phyloP scores from a whole-genome alignment of 192 early-diverging fungal genomes.

The Spinellus fusiger region DNA sequence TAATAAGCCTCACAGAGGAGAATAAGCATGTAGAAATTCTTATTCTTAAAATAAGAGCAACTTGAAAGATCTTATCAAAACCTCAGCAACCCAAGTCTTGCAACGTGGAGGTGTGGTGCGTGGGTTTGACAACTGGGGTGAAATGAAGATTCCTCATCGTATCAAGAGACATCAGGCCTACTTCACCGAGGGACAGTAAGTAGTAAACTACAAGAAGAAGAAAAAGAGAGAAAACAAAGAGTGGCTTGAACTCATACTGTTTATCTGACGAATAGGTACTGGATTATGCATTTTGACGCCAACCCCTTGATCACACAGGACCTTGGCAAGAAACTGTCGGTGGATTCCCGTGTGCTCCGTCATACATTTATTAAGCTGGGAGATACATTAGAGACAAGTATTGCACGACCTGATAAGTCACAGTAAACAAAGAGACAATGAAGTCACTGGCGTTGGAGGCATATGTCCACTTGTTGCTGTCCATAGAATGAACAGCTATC shows the following conservation, averaged over 20 bases:
- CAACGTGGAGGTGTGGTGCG: slow-evolving; percentile 84
- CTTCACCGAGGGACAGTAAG: slow-evolving; percentile 56
- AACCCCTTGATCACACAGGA: slow-evolving; percentile 59
- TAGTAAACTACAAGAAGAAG: background rate
- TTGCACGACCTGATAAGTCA: slow-evolving; percentile 45
- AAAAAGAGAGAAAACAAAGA: background rate
- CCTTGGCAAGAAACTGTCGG: slow-evolving; percentile 55
- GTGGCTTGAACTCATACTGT: background rate
- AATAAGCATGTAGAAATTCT: background rate
- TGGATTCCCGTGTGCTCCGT: slow-evolving; percentile 68
- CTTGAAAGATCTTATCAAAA: slow-evolving; percentile 66
- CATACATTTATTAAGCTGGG: slow-evolving; percentile 67
- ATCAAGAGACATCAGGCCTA: slow-evolving; percentile 88
- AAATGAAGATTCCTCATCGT: slow-evolving; percentile 70
- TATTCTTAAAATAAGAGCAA: slow-evolving; percentile 40
- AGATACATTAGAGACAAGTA: slow-evolving; percentile 55
- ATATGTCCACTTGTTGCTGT: too few relatives aligned
- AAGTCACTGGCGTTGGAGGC: background rate
- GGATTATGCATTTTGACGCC: slow-evolving; percentile 75
- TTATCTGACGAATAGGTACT: slow-evolving; percentile 40
- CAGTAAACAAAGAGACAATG: background rate
- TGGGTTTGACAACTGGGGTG: slow-evolving; percentile 70
- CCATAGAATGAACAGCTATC: too few relatives aligned
- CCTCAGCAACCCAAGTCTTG: slow-evolving; percentile 70
- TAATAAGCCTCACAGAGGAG: slow-evolving; percentile 13